Conservation (phyloP, 192 early-diverging fungal species). For the Chytriomyces hyalinus region DNA sequence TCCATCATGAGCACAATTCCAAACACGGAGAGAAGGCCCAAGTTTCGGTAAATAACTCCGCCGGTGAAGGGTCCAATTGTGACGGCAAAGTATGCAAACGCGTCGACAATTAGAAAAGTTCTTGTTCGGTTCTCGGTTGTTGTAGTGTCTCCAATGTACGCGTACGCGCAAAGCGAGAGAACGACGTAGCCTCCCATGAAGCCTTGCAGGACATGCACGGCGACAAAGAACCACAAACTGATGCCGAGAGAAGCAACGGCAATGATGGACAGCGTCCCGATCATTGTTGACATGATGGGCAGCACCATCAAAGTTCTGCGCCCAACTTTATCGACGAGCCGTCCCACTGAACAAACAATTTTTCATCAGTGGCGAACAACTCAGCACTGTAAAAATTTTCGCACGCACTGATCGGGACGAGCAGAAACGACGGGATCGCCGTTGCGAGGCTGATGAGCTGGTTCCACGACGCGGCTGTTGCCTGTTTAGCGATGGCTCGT, state of each 20-base stretch:
- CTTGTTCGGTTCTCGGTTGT: conserved; percentile 23
- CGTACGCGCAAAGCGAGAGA: conserved; percentile 26
- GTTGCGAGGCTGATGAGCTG: conserved; percentile 27
- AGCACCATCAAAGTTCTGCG: conserved; percentile 30
- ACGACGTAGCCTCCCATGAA: conserved; percentile 41
- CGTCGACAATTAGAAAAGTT: conserved; percentile 45
- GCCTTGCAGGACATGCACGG: conserved; percentile 39
- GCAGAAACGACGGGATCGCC: conserved; percentile 20
- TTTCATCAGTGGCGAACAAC: neutral
- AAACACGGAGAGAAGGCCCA: conserved; percentile 45
- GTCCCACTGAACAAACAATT: conserved; percentile 4
- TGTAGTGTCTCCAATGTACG: conserved; percentile 51
- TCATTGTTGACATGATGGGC: conserved; percentile 32
- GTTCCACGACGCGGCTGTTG: conserved; percentile 6
- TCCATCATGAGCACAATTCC: conserved; percentile 35
- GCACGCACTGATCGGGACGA: conserved; percentile 12
- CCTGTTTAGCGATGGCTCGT: neutral
- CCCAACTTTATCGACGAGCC: conserved; percentile 22
- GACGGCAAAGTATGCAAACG: conserved; percentile 42
- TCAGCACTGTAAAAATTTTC: neutral
- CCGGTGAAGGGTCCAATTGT: conserved; percentile 49
- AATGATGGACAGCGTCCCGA: conserved; percentile 37
- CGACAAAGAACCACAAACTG: conserved; percentile 48
- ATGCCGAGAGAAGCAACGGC: conserved; percentile 37
- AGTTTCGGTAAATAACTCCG: conserved; percentile 33